Percentiles rank a stretch among this genome's conserved stretches.
Conservation (phyloP, 768 basidiomycete species). For the Suillus lakei region DNA sequence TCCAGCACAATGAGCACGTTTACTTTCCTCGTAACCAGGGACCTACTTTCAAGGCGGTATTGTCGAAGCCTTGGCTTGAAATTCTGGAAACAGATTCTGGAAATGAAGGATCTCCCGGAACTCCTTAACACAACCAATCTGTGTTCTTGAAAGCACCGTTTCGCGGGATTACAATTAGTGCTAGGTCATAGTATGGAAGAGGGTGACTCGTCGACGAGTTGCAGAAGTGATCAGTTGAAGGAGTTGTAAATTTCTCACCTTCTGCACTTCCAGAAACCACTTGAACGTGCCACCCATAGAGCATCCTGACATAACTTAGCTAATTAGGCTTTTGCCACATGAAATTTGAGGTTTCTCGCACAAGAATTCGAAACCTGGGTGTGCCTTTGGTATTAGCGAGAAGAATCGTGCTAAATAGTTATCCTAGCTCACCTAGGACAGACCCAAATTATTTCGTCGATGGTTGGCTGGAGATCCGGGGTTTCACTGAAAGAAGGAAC, state of each 20-base stretch:
- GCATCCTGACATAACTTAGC: not conserved
- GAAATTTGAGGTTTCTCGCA: not conserved
- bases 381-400: too few relatives aligned
- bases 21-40: not conserved
- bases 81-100: not conserved
- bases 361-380: too few relatives aligned
- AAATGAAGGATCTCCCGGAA: not conserved
- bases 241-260: slow-evolving; percentile 1
- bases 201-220: not conserved
- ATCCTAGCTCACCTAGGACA: too few relatives aligned
- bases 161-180: not conserved
- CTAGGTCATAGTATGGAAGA: not conserved
- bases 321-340: not conserved
- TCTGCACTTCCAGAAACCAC: not conserved
- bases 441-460: too few relatives aligned
- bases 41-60: not conserved
- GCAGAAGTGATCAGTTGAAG: not conserved
- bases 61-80: not conserved
- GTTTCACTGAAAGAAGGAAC: too few relatives aligned
- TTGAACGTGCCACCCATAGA: not conserved
- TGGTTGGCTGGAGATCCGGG: too few relatives aligned
- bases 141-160: not conserved
- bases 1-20: not conserved
- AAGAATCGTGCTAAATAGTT: too few relatives aligned
- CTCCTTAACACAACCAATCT: not conserved